A percentile compares a stretch with the other conserved stretches of the same genome.
Conservation (phyloP, 2,329 filamentous ascomycete species). For the Amauroascus verrucosus region DNA sequence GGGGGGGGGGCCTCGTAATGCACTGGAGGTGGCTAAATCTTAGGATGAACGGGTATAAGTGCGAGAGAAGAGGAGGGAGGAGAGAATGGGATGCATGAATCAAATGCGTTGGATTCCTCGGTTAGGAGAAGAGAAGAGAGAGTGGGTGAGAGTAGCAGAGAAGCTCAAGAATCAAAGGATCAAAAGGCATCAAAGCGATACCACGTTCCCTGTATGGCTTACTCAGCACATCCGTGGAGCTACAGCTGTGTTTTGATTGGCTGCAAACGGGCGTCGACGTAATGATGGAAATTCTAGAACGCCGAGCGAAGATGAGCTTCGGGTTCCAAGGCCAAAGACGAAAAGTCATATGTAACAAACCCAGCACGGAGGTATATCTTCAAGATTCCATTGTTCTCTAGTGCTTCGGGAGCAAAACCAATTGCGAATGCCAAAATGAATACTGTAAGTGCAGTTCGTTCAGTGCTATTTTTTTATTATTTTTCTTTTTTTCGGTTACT, state of each 20-base stretch:
- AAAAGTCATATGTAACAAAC: constrained; percentile 1
- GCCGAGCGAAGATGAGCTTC: neutral
- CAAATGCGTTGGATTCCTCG: too few species aligned
- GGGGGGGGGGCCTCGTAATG: too few species aligned
- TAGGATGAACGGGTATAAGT: too few species aligned
- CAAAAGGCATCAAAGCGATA: neutral
- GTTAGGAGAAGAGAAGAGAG: too few species aligned
- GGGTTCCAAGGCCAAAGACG: neutral
- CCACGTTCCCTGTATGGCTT: neutral
- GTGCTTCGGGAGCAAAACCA: neutral
- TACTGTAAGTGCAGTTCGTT: constrained; percentile 35
- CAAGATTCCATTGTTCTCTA: neutral
- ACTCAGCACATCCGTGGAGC: neutral
- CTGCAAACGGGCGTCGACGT: neutral
- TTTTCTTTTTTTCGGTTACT: neutral
- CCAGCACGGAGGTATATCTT: neutral
- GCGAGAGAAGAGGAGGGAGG: too few species aligned
- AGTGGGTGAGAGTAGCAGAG: too few species aligned
- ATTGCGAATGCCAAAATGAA: constrained; percentile 34
- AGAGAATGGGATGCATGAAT: too few species aligned
- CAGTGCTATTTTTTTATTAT: neutral
- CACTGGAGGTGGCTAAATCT: too few species aligned
- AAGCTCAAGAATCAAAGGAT: too few species aligned
- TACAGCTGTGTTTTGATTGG: constrained; percentile 5
- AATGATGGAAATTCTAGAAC: neutral